phyloP scores from a whole-genome alignment of 768 basidiomycete genomes.

The Chalciporus sphaerocephalus region DNA sequence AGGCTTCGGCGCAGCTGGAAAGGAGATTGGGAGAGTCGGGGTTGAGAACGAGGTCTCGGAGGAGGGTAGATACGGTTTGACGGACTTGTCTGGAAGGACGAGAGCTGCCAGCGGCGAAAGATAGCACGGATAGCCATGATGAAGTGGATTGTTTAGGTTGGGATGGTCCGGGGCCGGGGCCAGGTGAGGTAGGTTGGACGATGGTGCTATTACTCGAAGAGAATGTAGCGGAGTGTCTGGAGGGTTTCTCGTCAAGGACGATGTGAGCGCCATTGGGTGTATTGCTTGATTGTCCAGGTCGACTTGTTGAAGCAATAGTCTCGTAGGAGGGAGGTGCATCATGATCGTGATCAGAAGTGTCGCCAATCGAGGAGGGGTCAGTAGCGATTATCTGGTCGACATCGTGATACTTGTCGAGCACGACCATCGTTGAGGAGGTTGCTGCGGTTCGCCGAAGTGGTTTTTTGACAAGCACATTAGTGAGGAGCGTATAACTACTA shows the following conservation, averaged over 20 bases:
- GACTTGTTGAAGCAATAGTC: slow-evolving; percentile 4
- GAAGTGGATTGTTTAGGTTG: slow-evolving; percentile 2
- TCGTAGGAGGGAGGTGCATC: slow-evolving; percentile 29
- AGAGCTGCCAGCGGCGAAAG: slow-evolving; percentile 20
- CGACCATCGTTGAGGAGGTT: slow-evolving; percentile 13
- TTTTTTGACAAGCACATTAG: no score
- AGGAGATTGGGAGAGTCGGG: slow-evolving; percentile 18
- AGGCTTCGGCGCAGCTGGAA: slow-evolving; percentile 53
- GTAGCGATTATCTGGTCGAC: slow-evolving; percentile 3
- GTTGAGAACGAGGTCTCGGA: slow-evolving; percentile 50
- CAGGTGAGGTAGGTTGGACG: not conserved
- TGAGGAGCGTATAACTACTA: no score
- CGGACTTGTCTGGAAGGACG: slow-evolving; percentile 44
- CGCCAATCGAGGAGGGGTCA: not conserved
- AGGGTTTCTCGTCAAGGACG: slow-evolving; percentile 12
- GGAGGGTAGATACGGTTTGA: slow-evolving; percentile 47
- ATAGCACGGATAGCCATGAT: slow-evolving; percentile 17
- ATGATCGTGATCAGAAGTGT: slow-evolving; percentile 2
- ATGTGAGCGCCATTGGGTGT: not conserved
- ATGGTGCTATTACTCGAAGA: not conserved
- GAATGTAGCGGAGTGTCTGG: not conserved
- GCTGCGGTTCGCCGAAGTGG: not conserved
- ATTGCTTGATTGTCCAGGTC: not conserved
- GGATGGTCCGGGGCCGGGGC: not conserved
- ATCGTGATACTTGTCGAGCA: slow-evolving; percentile 19